These are phyloP conservation scores for Leptodermis oblonga DNA, from an alignment of 257 asterid genomes.

Conservation along the genomic window DNA sequence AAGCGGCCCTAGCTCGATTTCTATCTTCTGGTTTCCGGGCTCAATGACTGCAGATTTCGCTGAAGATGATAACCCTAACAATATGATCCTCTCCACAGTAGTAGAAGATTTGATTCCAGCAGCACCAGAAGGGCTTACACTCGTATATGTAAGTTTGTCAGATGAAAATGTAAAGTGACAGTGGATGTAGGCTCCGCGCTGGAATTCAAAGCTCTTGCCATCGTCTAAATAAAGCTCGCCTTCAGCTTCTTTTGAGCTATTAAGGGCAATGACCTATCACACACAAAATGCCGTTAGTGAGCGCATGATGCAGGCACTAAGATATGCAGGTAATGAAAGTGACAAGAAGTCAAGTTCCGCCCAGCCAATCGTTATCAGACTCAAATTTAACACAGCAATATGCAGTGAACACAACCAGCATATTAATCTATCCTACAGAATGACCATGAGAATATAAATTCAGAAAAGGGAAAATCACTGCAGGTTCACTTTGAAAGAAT, in stretches of 20 bases:
- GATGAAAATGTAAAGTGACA: constrained; percentile 57
- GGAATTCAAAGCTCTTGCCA: constrained; percentile 88
- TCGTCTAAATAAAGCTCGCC: constrained; percentile 91
- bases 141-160: constrained; percentile 60
- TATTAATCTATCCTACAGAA: neutral
- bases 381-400: neutral
- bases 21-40: constrained; percentile 51
- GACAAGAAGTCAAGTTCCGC: no score
- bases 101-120: constrained; percentile 36
- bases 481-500: neutral
- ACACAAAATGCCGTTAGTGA: neutral
- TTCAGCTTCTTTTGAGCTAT: constrained; percentile 81
- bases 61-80: constrained; percentile 50
- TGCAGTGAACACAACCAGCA: neutral
- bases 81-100: constrained; percentile 65
- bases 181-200: constrained; percentile 65
- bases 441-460: neutral
- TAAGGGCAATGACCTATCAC: constrained; percentile 76
- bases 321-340: neutral
- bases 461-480: neutral
- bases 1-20: constrained; percentile 61
- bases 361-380: neutral
- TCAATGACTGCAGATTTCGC: constrained; percentile 57
- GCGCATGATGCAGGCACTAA: neutral
- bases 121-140: constrained; percentile 27